These are phyloP conservation scores for Silybum marianum DNA, from an alignment of 129 eudicot species.

Conservation along the genomic window DNA sequence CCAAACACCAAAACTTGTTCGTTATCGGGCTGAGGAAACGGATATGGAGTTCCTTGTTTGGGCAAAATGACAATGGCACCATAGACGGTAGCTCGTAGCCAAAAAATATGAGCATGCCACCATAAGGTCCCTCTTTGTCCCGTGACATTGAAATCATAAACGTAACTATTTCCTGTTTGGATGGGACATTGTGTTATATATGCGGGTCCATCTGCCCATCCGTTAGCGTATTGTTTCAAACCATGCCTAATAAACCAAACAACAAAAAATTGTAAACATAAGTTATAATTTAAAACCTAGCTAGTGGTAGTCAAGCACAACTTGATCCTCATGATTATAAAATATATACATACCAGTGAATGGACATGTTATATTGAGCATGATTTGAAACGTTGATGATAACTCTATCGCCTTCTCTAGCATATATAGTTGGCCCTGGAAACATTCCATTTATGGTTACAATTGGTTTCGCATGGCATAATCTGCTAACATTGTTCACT, in stretches of 20 bases:
- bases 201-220: constrained; percentile 78
- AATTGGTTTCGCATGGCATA: background rate
- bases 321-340: too few species aligned
- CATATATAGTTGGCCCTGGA: constrained; percentile 66
- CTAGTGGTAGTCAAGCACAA: too few species aligned
- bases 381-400: constrained; percentile 55
- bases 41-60: constrained; percentile 16
- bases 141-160: constrained; percentile 52
- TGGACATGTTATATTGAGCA: constrained; percentile 64
- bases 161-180: constrained; percentile 59
- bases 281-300: too few species aligned
- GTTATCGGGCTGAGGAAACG: constrained; percentile 38
- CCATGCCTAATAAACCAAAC: constrained; percentile 56
- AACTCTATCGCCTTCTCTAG: constrained; percentile 65
- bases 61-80: constrained; percentile 64
- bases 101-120: constrained; percentile 74
- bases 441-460: constrained; percentile 52
- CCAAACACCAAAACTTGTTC: constrained; percentile 51
- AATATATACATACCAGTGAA: constrained; percentile 60
- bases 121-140: constrained; percentile 76
- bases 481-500: constrained; percentile 51
- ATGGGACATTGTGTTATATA: constrained; percentile 66
- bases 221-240: constrained; percentile 47
- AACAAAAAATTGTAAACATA: too few species aligned
- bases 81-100: constrained; percentile 76